phyloP scores from a whole-genome alignment of 805 yeast genomes.

The Lipomyces spencermartinsiae region DNA sequence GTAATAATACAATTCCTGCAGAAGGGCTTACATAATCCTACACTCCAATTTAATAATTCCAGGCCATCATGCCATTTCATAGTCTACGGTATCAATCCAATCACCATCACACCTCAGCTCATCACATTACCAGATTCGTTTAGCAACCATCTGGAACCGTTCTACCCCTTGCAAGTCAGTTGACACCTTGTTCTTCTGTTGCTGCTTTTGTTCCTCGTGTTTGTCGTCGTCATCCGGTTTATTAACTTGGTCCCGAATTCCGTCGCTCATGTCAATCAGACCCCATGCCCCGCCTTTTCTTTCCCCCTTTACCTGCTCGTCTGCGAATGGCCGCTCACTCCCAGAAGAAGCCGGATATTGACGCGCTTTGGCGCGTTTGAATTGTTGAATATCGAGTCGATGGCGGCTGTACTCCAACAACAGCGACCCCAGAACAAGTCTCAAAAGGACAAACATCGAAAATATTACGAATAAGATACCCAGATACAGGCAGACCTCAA shows the following conservation, averaged over 20 bases:
- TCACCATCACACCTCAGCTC: too few relatives aligned
- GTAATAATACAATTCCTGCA: neutral
- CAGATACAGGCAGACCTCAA: constrained; percentile 9
- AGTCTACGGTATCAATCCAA: too few relatives aligned
- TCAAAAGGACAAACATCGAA: constrained; percentile 19
- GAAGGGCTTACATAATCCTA: neutral
- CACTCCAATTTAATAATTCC: neutral
- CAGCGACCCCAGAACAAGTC: constrained; percentile 26
- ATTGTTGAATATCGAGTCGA: constrained; percentile 13
- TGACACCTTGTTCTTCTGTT: constrained; percentile 40
- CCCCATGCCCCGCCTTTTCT: constrained; percentile 37
- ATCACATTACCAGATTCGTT: constrained; percentile 68
- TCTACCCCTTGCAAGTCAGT: constrained; percentile 56
- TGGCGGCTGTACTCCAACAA: constrained; percentile 29
- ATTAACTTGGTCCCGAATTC: constrained; percentile 33
- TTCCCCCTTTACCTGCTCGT: constrained; percentile 41
- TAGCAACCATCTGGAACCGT: constrained; percentile 77
- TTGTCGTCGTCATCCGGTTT: constrained; percentile 40
- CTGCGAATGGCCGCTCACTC: constrained; percentile 36
- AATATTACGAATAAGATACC: constrained; percentile 14
- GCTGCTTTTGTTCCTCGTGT: constrained; percentile 10
- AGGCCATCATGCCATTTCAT: neutral
- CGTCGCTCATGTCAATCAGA: constrained; percentile 32
- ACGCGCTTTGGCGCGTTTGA: constrained; percentile 11
- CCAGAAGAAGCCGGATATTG: constrained; percentile 5